These are phyloP conservation scores for Ceratopteris richardii DNA, from an alignment of 75 land plant genomes.

Conservation along the genomic window DNA sequence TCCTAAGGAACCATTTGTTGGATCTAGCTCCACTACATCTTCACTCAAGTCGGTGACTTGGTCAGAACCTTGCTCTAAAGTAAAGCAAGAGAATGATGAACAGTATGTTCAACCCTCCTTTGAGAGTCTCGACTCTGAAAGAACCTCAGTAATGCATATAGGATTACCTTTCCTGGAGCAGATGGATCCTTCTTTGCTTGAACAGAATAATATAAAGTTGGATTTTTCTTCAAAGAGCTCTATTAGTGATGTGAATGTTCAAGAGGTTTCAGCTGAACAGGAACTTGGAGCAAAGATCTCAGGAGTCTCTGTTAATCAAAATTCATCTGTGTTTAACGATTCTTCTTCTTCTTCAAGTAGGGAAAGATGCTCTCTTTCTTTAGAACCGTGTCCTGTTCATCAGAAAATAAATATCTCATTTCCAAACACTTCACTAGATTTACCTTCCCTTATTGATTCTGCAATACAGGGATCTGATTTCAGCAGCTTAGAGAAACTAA, in stretches of 20 bases:
- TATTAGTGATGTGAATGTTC: background rate
- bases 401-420: constrained; percentile 23
- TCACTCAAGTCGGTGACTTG: background rate
- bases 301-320: constrained; percentile 15
- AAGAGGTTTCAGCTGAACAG: background rate
- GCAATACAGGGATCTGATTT: constrained; percentile 73
- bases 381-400: constrained; percentile 38
- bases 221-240: background rate
- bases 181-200: no score
- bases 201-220: no score
- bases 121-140: constrained; percentile 28
- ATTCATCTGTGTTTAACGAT: background rate
- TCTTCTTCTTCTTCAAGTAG: constrained; percentile 13
- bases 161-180: background rate
- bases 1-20: background rate
- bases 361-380: constrained; percentile 18
- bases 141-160: background rate
- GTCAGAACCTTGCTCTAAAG: constrained; percentile 24
- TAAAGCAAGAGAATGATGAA: background rate
- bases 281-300: background rate
- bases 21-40: background rate
- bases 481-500: constrained; percentile 49
- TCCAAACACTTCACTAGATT: constrained; percentile 80
- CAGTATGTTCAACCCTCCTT: constrained; percentile 19
- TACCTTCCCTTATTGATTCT: constrained; percentile 76